Conservation (phyloP, 768 basidiomycete genomes). For the Lentinula lateritia region DNA sequence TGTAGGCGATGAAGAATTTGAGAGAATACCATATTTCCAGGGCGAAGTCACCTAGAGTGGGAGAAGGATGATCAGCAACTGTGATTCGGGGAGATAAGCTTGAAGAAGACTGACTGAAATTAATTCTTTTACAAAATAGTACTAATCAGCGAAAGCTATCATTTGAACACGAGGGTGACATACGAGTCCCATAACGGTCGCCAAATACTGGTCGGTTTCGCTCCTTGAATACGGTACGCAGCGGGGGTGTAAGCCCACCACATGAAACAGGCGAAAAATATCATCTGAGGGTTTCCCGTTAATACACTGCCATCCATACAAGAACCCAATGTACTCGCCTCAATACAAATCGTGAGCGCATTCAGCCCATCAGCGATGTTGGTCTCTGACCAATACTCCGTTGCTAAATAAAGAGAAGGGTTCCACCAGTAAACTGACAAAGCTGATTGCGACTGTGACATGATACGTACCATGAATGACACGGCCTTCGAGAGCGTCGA, state of each 20-base stretch:
- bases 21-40: slow-evolving; percentile 50
- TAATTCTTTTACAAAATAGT: slow-evolving; percentile 21
- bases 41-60: slow-evolving; percentile 42
- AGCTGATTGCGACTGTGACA: no score
- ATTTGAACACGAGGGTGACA: slow-evolving; percentile 19
- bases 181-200: slow-evolving; percentile 69
- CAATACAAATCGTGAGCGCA: slow-evolving; percentile 77
- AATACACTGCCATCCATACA: neutral
- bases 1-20: slow-evolving; percentile 41
- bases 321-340: slow-evolving; percentile 38
- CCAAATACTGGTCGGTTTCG: slow-evolving; percentile 51
- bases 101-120: slow-evolving; percentile 19
- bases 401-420: slow-evolving; percentile 33
- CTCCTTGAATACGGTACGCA: slow-evolving; percentile 55
- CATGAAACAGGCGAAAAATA: slow-evolving; percentile 73
- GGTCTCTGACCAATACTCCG: slow-evolving; percentile 74
- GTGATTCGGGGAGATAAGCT: neutral
- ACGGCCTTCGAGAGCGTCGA: slow-evolving; percentile 55
- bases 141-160: neutral
- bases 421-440: neutral
- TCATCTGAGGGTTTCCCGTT: slow-evolving; percentile 51
- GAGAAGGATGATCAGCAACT: neutral
- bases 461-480: slow-evolving; percentile 54
- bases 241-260: slow-evolving; percentile 74
- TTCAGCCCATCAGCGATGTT: slow-evolving; percentile 84